Evolutionary conservation across 2,329 filamentous ascomycete genomes (phyloP).

Genomic region (Cercospora sp.): DNA sequence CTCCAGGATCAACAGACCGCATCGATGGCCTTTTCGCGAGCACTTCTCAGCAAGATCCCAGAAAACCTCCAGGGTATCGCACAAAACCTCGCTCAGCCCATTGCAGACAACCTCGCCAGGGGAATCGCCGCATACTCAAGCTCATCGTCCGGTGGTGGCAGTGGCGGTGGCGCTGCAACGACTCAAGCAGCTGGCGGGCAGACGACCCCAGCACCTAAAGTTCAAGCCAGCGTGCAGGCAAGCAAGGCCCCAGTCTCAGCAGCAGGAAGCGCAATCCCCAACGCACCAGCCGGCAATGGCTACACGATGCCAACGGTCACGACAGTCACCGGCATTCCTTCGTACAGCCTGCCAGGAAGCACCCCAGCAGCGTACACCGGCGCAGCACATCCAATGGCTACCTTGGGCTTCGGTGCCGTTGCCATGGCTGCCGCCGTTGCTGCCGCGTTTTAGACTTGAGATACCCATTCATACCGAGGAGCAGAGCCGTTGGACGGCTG

Average conservation of each 20-base stretch:
- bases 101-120: conserved; percentile 13
- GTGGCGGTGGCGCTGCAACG: not conserved
- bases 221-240: conserved; percentile 1
- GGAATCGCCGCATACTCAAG: conserved; percentile 16
- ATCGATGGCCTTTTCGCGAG: conserved; percentile 16
- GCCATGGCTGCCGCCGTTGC: conserved; percentile 15
- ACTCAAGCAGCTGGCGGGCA: not conserved
- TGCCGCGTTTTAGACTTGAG: conserved; percentile 13
- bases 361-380: conserved; percentile 17
- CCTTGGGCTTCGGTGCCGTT: conserved; percentile 13
- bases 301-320: conserved; percentile 9
- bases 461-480: not conserved
- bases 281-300: not conserved
- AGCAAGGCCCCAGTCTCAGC: not conserved
- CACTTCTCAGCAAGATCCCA: conserved; percentile 17
- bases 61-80: conserved; percentile 13
- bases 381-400: conserved; percentile 14
- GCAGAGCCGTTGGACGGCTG: not conserved
- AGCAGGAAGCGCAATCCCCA: conserved; percentile 3
- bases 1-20: conserved; percentile 15
- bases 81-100: conserved; percentile 15
- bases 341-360: conserved; percentile 12
- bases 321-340: conserved; percentile 4
- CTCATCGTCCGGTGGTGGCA: not conserved
- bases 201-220: not conserved